Conservation (phyloP, 805 yeast genomes). For the Wickerhamomyces chambardii region DNA sequence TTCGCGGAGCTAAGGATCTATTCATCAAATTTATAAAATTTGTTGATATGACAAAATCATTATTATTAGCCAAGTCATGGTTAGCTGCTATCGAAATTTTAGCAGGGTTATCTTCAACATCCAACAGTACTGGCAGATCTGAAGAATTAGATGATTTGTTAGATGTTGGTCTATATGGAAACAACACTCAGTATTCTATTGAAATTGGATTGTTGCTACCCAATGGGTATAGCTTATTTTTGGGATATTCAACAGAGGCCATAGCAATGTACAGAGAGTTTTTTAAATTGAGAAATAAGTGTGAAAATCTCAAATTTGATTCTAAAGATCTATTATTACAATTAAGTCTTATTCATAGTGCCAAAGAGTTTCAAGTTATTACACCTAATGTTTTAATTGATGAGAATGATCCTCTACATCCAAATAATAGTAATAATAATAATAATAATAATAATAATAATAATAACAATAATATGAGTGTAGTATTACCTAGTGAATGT, state of each 20-base stretch:
- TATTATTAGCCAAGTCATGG: constrained; percentile 44
- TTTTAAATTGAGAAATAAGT: too few relatives aligned
- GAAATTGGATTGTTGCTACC: constrained; percentile 16
- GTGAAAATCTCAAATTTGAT: constrained; percentile 3
- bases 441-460: constrained; percentile 3
- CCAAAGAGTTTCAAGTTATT: constrained; percentile 16
- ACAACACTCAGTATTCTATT: constrained; percentile 9
- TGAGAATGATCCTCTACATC: constrained; percentile 10
- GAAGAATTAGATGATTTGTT: constrained; percentile 31
- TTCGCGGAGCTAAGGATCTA: constrained; percentile 59
- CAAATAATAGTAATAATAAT: constrained; percentile 4
- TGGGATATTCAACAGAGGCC: constrained; percentile 20
- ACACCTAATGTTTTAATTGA: constrained; percentile 7
- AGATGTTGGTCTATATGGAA: constrained; percentile 16
- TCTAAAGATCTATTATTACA: constrained; percentile 13
- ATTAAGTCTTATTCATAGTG: constrained; percentile 16
- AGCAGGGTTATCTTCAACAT: constrained; percentile 45
- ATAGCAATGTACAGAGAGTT: constrained; percentile 16
- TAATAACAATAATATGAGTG: neutral
- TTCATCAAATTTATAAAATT: constrained; percentile 34
- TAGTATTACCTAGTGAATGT: constrained; percentile 10
- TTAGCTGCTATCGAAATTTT: constrained; percentile 46
- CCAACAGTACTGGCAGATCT: constrained; percentile 43
- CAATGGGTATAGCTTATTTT: constrained; percentile 17
- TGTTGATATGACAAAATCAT: constrained; percentile 19